These are phyloP conservation scores for Chlorella ohadii DNA, from an alignment of 139 green algal species.

Conservation along the genomic window DNA sequence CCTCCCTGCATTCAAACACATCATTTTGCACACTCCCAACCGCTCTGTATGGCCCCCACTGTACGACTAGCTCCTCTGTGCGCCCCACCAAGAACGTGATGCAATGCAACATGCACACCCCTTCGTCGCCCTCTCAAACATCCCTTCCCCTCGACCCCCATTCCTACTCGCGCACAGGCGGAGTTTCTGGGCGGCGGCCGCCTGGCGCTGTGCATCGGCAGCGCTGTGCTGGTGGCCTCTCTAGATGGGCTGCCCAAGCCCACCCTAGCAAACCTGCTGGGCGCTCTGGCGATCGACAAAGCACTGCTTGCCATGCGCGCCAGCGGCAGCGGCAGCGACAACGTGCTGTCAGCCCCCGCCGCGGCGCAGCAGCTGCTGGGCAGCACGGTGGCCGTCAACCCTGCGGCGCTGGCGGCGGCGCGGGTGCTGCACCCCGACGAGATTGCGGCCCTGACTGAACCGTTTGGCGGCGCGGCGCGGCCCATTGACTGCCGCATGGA, in stretches of 20 bases:
- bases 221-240: neutral
- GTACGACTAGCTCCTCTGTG: no score
- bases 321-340: neutral
- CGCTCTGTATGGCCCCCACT: no score
- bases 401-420: constrained; percentile 4
- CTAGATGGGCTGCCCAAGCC: constrained; percentile 14
- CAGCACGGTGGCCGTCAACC: neutral
- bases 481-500: constrained; percentile 6
- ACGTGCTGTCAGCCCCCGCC: neutral
- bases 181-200: neutral
- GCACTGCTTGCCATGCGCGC: neutral
- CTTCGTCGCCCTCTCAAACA: no score
- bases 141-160: neutral
- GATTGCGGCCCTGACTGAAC: neutral
- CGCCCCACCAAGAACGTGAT: no score
- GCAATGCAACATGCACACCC: neutral
- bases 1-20: no score
- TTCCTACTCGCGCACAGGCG: neutral
- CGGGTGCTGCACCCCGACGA: constrained; percentile 27
- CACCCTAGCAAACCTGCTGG: constrained; percentile 39
- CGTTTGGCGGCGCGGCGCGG: constrained; percentile 18
- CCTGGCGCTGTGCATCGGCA: constrained; percentile 18
- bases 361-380: constrained; percentile 17
- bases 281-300: constrained; percentile 7
- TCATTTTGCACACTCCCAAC: neutral